Conservation (phyloP, 441 rosid genomes). For the Heliophila coronopifolia region DNA sequence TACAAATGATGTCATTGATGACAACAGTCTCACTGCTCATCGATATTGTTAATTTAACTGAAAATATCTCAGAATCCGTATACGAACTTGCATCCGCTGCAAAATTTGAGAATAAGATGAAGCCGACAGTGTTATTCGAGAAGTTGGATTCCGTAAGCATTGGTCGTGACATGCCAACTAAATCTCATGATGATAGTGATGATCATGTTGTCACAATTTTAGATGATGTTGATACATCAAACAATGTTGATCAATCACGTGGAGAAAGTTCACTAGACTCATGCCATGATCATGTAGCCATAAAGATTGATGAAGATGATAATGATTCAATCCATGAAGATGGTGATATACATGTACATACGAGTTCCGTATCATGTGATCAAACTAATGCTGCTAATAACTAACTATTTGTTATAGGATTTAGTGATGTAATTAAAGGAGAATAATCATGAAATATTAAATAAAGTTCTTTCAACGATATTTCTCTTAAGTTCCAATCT, state of each 20-base stretch:
- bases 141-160: conserved; percentile 9
- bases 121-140: conserved; percentile 19
- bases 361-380: conserved; percentile 1
- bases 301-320: conserved; percentile 18
- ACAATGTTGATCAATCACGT: background rate
- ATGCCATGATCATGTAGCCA: conserved; percentile 9
- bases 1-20: conserved; percentile 30
- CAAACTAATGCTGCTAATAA: conserved; percentile 3
- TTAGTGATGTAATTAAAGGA: no score
- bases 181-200: background rate
- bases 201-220: conserved; percentile 17
- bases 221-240: conserved; percentile 10
- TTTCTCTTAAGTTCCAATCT: no score
- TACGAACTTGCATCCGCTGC: conserved; percentile 42
- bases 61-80: conserved; percentile 37
- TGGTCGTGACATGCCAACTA: conserved; percentile 4
- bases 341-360: conserved; percentile 18
- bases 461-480: no score
- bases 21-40: conserved; percentile 42
- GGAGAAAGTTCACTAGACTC: conserved; percentile 15
- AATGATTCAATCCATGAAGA: background rate
- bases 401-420: no score
- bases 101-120: conserved; percentile 26
- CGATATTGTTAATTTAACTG: conserved; percentile 37
- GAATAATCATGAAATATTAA: no score